Conservation (phyloP, 768 basidiomycete genomes). For the Auricularia cornea region DNA sequence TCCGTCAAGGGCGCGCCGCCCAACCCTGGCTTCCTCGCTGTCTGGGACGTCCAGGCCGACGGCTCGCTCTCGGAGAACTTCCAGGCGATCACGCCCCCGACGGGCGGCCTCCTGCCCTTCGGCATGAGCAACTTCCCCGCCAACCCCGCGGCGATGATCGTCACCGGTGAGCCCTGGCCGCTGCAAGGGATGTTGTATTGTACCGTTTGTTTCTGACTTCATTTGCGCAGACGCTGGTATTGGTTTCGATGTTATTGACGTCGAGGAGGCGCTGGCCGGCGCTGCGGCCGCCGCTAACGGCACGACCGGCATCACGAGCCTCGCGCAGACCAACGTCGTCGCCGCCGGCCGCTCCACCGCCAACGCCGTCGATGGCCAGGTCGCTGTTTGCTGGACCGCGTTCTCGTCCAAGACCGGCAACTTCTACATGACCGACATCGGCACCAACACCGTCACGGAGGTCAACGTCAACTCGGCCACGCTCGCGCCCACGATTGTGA, state of each 20-base stretch:
- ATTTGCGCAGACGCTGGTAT: conserved; percentile 19
- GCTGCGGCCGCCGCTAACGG: neutral
- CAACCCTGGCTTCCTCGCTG: conserved; percentile 39
- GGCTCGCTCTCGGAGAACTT: conserved; percentile 38
- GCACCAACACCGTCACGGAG: conserved; percentile 33
- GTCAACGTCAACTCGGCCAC: conserved; percentile 35
- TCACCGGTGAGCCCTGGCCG: neutral
- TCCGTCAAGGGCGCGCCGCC: conserved; percentile 43
- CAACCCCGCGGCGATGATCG: conserved; percentile 3
- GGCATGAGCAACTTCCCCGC: conserved; percentile 31
- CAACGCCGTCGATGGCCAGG: conserved; percentile 22
- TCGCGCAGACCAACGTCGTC: neutral
- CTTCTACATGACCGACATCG: conserved; percentile 24
- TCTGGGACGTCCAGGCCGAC: conserved; percentile 34
- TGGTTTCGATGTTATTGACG: conserved; percentile 24
- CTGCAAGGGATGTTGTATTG: no score
- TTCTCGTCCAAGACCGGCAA: conserved; percentile 23
- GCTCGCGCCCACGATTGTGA: conserved; percentile 37
- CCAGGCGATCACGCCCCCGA: conserved; percentile 26
- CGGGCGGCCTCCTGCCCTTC: conserved; percentile 41
- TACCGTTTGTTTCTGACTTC: conserved; percentile 21
- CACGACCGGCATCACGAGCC: neutral
- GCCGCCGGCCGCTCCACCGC: conserved; percentile 18
- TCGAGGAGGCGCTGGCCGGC: conserved; percentile 1
- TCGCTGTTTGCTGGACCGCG: conserved; percentile 23